These are phyloP conservation scores for Sclerotinia glacialis DNA, from an alignment of 2,329 filamentous ascomycete species.

Conservation along the genomic window DNA sequence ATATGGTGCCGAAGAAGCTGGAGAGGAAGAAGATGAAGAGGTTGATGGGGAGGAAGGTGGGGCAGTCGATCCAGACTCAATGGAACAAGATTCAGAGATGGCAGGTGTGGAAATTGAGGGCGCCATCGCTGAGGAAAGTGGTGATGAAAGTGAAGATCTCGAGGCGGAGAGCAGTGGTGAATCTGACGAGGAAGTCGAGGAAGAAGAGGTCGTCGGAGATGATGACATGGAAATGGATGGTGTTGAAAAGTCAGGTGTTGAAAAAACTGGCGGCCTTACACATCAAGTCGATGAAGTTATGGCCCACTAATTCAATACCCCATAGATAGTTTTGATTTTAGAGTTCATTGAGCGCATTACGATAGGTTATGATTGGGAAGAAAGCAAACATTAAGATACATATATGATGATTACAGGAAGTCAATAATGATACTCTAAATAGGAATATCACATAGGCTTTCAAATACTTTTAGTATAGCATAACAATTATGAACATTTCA, in stretches of 20 bases:
- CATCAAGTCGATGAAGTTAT: constrained; percentile 31
- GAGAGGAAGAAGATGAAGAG: constrained; percentile 68
- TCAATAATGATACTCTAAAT: constrained; percentile 2
- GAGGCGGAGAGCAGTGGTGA: constrained; percentile 70
- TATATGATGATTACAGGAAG: constrained; percentile 11
- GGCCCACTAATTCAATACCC: constrained; percentile 20
- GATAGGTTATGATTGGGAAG: constrained; percentile 14
- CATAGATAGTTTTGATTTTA: constrained; percentile 18
- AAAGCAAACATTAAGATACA: constrained; percentile 7
- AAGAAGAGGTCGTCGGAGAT: constrained; percentile 43
- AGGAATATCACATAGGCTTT: constrained; percentile 3
- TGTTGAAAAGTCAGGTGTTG: constrained; percentile 35
- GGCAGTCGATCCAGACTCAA: constrained; percentile 43
- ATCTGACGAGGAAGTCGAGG: constrained; percentile 49
- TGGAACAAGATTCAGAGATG: constrained; percentile 72
- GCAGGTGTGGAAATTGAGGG: constrained; percentile 60
- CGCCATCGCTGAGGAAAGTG: constrained; percentile 61
- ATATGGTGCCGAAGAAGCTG: constrained; percentile 88
- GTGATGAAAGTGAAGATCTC: constrained; percentile 75
- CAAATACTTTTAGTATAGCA: constrained; percentile 12
- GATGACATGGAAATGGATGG: constrained; percentile 53
- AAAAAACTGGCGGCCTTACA: constrained; percentile 22
- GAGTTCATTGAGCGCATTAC: constrained; percentile 13
- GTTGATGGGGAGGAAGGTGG: constrained; percentile 55
- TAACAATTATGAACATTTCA: background rate